Evolutionary conservation across 495 filamentous ascomycete species (phyloP), one percentile per base, ranked within the genome.

Genomic region (Evansstolkia leycettana): DNA sequence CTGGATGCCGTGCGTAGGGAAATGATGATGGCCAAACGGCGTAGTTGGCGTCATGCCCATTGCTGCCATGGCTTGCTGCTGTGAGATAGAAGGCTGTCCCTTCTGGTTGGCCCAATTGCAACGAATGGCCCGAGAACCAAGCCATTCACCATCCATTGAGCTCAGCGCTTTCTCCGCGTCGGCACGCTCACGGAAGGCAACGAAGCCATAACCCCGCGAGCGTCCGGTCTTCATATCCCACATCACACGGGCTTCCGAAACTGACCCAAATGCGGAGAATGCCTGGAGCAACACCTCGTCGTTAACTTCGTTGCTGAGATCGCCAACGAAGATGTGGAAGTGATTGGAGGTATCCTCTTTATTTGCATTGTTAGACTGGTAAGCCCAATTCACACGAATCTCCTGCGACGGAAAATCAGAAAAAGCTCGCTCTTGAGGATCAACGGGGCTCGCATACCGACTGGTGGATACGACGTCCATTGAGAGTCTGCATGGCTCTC

Each of bases 21-120:
- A 96, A 54, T 94, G 86, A 49, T 99, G 92, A 52, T 96, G 90
- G 13, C 92, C 92, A 52, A 84, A 96, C 0, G 89, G 84, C 11
- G 88, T 94, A 31, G 88, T 93, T 14, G 92, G 92, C 10, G 90
- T 94, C 86, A 99, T 90, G 52, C 92, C 90, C 85, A 96, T 94
- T 28, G 85, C 82, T 34, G 82, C 81, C 84, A 99, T 89, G 18
- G 87, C 84, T 56, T 90, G 83, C 60, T 96, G 90, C 64, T 99
- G 90, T 29, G 88, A 84, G 50, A 95, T 93, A 1, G 92, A 96
- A 30, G 90, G 90, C 51, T 99, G 90, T 25, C 90, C 90, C 71
- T 99, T 99, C 57, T 99, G 90, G 63, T 99, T 99, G 34, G 90
- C 90, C 90, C 90, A 99, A 67, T 99, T 99, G 73, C 89, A 95